Evolutionary conservation across 768 basidiomycete species (phyloP).

Genomic region (Sistotremastrum suecicum): DNA sequence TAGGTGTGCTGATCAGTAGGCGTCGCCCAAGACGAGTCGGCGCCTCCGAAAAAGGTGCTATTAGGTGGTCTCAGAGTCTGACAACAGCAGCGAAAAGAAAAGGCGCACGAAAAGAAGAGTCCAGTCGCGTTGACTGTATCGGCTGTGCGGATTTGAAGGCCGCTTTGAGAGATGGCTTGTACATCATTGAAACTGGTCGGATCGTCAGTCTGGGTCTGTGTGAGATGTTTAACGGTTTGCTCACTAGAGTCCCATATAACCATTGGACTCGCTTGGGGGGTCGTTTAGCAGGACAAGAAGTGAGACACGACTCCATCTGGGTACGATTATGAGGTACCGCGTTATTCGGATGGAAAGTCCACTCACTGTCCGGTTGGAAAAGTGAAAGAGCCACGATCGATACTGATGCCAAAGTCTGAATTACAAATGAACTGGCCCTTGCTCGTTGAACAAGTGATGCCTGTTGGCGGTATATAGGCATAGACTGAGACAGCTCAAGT

Average conservation of each 20-base stretch:
- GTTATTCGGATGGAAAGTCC: neutral
- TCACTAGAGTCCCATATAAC: constrained; percentile 54
- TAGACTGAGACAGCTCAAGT: constrained; percentile 36
- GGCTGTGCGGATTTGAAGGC: constrained; percentile 49
- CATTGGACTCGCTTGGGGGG: constrained; percentile 55
- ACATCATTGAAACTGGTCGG: constrained; percentile 50
- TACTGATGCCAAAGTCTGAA: constrained; percentile 62
- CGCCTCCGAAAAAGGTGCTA: constrained; percentile 25
- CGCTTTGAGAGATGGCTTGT: constrained; percentile 40
- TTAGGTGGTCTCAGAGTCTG: neutral
- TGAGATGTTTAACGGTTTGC: constrained; percentile 11
- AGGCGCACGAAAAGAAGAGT: constrained; percentile 61
- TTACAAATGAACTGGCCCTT: constrained; percentile 48
- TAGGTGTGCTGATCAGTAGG: constrained; percentile 20
- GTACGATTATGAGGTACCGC: neutral
- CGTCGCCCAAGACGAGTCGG: constrained; percentile 19
- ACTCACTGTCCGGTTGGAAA: constrained; percentile 53
- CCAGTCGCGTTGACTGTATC: constrained; percentile 44
- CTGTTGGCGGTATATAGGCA: constrained; percentile 59
- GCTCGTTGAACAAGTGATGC: constrained; percentile 35
- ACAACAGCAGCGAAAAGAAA: neutral
- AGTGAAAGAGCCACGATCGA: constrained; percentile 53
- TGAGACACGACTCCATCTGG: constrained; percentile 55
- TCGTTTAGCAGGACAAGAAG: constrained; percentile 68
- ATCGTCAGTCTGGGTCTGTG: neutral